Conservation (phyloP, 306 rosid genomes). For the Myrica gale region DNA sequence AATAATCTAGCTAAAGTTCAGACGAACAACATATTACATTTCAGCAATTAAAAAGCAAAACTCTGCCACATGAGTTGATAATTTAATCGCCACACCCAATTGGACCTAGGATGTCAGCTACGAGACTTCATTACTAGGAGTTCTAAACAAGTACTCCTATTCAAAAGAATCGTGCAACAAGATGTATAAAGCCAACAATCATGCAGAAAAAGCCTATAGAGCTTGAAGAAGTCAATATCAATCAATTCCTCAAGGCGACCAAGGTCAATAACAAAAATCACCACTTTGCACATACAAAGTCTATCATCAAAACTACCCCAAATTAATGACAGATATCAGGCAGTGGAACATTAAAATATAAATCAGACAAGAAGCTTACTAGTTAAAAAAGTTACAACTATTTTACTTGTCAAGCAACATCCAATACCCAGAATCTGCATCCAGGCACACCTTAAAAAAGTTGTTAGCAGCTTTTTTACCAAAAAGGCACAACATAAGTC, state of each 20-base stretch:
- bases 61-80: neutral
- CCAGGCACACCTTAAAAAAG: neutral
- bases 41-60: neutral
- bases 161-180: neutral
- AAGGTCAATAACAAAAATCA: neutral
- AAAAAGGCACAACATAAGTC: neutral
- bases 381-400: neutral
- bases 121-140: neutral
- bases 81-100: neutral
- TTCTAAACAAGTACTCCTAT: neutral
- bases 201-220: neutral
- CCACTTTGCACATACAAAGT: neutral
- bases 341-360: neutral
- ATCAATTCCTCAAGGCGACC: neutral
- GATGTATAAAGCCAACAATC: neutral
- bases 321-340: neutral
- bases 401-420: neutral
- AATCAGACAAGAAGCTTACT: neutral
- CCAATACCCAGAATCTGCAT: neutral
- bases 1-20: neutral
- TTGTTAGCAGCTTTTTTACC: neutral
- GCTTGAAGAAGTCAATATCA: neutral
- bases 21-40: neutral
- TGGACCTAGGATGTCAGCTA: neutral
- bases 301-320: neutral